Evolutionary conservation across 192 early-diverging fungal species (phyloP).

Genomic region (Coemansia sp.): DNA sequence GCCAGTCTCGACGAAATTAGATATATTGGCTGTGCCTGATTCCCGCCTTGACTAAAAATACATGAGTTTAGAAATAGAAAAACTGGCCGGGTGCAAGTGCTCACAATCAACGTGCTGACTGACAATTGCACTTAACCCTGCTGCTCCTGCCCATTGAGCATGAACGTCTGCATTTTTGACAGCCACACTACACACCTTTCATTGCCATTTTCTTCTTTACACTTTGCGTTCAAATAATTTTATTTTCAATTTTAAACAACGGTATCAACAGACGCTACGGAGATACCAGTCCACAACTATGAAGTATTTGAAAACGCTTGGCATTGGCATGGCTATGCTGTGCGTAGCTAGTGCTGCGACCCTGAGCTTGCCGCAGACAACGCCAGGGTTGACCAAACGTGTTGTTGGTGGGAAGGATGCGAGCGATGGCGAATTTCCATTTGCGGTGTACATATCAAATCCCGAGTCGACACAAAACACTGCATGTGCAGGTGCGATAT

Average conservation of each 20-base stretch:
- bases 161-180: not conserved
- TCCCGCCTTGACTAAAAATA: too few species aligned
- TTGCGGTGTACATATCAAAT: conserved; percentile 35
- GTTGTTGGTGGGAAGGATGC: conserved; percentile 33
- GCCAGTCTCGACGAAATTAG: too few species aligned
- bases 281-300: not conserved
- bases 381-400: conserved; percentile 14
- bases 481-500: conserved; percentile 43
- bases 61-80: too few species aligned
- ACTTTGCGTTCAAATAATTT: not conserved
- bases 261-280: not conserved
- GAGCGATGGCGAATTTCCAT: conserved; percentile 30
- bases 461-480: conserved; percentile 33
- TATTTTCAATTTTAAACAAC: not conserved
- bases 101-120: not conserved
- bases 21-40: too few species aligned
- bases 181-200: not conserved
- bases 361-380: not conserved
- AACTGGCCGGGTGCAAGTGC: not conserved
- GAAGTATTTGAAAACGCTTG: not conserved
- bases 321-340: not conserved
- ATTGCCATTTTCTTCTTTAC: not conserved
- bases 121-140: not conserved
- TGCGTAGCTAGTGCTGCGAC: not conserved
- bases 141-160: not conserved